phyloP scores from a whole-genome alignment of 352 stramenopile genomes.

The Blastocystis sp. region DNA sequence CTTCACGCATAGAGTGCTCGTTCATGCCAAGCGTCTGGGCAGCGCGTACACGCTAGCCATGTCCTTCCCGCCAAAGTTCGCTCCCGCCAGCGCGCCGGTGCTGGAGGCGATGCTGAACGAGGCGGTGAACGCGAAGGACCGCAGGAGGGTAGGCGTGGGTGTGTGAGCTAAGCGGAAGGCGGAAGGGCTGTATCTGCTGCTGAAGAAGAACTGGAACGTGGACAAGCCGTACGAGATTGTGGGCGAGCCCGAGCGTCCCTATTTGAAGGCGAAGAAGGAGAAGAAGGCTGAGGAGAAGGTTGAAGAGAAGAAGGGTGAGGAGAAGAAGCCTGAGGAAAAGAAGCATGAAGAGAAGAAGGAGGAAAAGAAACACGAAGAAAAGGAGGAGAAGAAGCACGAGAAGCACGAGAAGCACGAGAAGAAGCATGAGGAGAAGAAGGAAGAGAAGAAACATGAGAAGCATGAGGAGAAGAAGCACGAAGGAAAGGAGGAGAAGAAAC shows the following conservation, averaged over 20 bases:
- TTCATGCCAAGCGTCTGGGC: background rate
- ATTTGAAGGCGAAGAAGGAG: slow-evolving; percentile 55
- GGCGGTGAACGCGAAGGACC: slow-evolving; percentile 6
- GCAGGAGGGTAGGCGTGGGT: slow-evolving; percentile 17
- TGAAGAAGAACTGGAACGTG: slow-evolving; percentile 47
- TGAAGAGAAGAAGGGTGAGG: slow-evolving; percentile 34
- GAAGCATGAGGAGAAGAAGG: slow-evolving; percentile 16
- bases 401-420: slow-evolving; percentile 33
- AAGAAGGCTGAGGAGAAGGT: slow-evolving; percentile 43
- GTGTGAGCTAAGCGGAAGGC: background rate
- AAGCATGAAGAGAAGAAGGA: slow-evolving; percentile 57
- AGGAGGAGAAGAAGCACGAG: slow-evolving; percentile 60
- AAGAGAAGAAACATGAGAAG: slow-evolving; percentile 52
- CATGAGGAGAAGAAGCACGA: slow-evolving; percentile 23
- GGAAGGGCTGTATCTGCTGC: slow-evolving; percentile 32
- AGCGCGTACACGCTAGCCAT: slow-evolving; percentile 35
- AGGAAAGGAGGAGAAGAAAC: slow-evolving; percentile 16
- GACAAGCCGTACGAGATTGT: slow-evolving; percentile 63
- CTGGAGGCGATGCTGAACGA: slow-evolving; percentile 52
- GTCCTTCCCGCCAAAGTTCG: background rate
- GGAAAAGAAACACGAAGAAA: slow-evolving; percentile 1
- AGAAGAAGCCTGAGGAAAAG: slow-evolving; percentile 46
- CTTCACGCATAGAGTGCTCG: background rate
- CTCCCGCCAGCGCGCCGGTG: background rate
- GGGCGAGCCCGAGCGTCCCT: slow-evolving; percentile 31